Conservation (phyloP, 805 yeast species). For the Zygosaccharomyces bailii region DNA sequence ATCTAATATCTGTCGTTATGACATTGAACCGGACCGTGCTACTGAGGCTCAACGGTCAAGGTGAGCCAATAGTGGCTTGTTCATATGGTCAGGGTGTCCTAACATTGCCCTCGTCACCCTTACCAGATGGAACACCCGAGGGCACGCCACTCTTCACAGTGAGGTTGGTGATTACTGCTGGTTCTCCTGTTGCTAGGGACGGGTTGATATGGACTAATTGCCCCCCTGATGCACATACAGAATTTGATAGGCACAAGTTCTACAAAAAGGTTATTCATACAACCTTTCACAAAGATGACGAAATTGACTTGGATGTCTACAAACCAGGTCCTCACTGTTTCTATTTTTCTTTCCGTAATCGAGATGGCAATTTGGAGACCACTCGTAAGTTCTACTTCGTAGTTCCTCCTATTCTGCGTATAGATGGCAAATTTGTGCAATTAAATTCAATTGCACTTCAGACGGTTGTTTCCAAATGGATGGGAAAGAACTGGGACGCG, state of each 20-base stretch:
- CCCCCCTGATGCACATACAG: slow-evolving; percentile 44
- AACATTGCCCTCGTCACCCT: slow-evolving; percentile 40
- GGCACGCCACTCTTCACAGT: slow-evolving; percentile 50
- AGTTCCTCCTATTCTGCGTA: slow-evolving; percentile 70
- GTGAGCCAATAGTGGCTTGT: slow-evolving; percentile 35
- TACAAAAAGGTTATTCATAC: slow-evolving; percentile 48
- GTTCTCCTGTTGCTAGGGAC: slow-evolving; percentile 64
- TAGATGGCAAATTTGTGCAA: slow-evolving; percentile 56
- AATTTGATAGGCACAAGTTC: slow-evolving; percentile 57
- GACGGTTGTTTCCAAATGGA: slow-evolving; percentile 87
- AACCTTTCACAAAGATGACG: slow-evolving; percentile 62
- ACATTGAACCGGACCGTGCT: slow-evolving; percentile 30
- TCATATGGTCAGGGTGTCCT: slow-evolving; percentile 39
- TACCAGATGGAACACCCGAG: slow-evolving; percentile 34
- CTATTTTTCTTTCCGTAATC: slow-evolving; percentile 56
- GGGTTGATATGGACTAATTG: slow-evolving; percentile 74
- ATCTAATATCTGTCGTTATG: not conserved
- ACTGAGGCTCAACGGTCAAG: slow-evolving; percentile 36
- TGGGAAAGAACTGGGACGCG: slow-evolving; percentile 74
- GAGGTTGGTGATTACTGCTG: slow-evolving; percentile 66
- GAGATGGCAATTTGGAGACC: slow-evolving; percentile 37
- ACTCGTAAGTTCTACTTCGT: slow-evolving; percentile 69
- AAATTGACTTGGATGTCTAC: slow-evolving; percentile 57
- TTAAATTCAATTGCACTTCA: slow-evolving; percentile 79
- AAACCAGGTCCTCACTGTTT: slow-evolving; percentile 79